phyloP scores from a whole-genome alignment of 805 yeast genomes.

The Candida ulmi region DNA sequence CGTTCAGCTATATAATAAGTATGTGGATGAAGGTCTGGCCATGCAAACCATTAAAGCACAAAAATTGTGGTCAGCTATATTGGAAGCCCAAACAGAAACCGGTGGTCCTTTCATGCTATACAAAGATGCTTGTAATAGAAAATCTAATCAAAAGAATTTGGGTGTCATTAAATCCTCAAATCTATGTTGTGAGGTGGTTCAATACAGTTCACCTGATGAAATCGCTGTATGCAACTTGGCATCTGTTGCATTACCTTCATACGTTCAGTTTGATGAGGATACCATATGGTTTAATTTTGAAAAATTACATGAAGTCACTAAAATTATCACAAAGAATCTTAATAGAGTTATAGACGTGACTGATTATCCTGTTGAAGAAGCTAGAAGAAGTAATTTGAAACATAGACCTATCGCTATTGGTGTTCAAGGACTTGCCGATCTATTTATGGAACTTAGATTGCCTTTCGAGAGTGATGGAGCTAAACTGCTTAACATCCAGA shows the following conservation, averaged over 20 bases:
- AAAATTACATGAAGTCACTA: slow-evolving; percentile 68
- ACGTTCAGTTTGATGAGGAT: slow-evolving; percentile 43
- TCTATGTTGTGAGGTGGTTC: slow-evolving; percentile 90
- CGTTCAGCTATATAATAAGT: slow-evolving; percentile 59
- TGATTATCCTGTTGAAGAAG: slow-evolving; percentile 76
- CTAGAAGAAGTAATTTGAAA: slow-evolving; percentile 68
- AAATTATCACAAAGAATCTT: slow-evolving; percentile 73
- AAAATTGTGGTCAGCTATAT: slow-evolving; percentile 82
- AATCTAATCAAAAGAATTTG: slow-evolving; percentile 86
- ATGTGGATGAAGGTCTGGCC: slow-evolving; percentile 67
- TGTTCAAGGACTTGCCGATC: slow-evolving; percentile 95
- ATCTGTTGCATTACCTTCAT: slow-evolving; percentile 83
- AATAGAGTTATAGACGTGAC: slow-evolving; percentile 82
- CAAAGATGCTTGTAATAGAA: slow-evolving; percentile 85
- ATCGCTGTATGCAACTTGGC: slow-evolving; percentile 95
- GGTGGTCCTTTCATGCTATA: slow-evolving; percentile 94
- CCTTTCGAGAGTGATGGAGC: slow-evolving; percentile 88
- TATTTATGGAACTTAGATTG: slow-evolving; percentile 69
- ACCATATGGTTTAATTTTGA: slow-evolving; percentile 55
- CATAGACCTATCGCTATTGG: slow-evolving; percentile 96
- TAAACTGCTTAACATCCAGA: slow-evolving; percentile 66
- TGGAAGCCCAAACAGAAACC: slow-evolving; percentile 92
- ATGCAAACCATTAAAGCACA: slow-evolving; percentile 72
- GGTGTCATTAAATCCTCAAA: slow-evolving; percentile 93
- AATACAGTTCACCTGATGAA: slow-evolving; percentile 87